Evolutionary conservation across 75 land plant genomes (phyloP).

Genomic region (Cupressus sempervirens): DNA sequence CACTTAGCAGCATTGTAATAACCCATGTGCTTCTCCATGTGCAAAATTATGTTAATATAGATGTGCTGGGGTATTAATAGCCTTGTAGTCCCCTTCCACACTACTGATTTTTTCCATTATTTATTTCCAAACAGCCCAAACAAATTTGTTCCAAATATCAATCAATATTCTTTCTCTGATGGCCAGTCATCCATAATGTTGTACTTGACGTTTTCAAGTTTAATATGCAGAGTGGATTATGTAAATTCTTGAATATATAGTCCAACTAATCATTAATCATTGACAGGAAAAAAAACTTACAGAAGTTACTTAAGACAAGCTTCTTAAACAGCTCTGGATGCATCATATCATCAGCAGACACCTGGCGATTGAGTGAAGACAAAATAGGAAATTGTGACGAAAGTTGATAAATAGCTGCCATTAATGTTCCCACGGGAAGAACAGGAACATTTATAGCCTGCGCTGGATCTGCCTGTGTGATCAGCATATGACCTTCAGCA

Average conservation of each 20-base stretch:
- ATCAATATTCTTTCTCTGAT: background rate
- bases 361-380: constrained; percentile 74
- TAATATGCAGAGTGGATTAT: background rate
- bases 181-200: background rate
- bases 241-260: background rate
- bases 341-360: constrained; percentile 96
- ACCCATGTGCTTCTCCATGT: background rate
- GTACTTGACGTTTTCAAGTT: no score
- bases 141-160: background rate
- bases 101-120: background rate
- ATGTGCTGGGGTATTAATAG: background rate
- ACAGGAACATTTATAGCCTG: constrained; percentile 93
- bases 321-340: constrained; percentile 82
- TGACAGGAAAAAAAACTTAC: constrained; percentile 36
- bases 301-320: constrained; percentile 85
- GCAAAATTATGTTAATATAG: background rate
- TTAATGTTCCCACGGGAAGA: constrained; percentile 80
- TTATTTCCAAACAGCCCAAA: background rate
- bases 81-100: background rate
- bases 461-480: constrained; percentile 96
- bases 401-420: constrained; percentile 86
- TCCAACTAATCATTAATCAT: background rate
- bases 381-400: constrained; percentile 72
- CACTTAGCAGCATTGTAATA: background rate
- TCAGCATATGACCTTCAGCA: constrained; percentile 3